These are phyloP conservation scores for Aegilops tauschii DNA, from an alignment of 176 grass and related monocot genomes.

Conservation along the genomic window DNA sequence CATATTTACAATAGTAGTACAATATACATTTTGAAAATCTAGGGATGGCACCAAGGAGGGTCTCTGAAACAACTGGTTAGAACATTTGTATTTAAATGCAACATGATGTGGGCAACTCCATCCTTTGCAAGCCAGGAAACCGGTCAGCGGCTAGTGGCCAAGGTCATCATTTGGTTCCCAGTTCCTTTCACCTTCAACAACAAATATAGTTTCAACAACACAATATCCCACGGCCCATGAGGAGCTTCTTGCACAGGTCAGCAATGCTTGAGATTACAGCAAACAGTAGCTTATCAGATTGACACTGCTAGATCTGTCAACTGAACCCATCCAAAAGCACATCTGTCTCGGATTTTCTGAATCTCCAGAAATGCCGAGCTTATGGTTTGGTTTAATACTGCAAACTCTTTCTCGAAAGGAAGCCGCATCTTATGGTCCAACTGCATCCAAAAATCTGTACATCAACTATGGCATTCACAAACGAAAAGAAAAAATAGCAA, in stretches of 20 bases:
- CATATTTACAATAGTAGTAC: conserved; percentile 28
- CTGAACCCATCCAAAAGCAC: conserved; percentile 81
- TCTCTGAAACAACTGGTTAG: too few species aligned
- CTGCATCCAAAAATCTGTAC: conserved; percentile 41
- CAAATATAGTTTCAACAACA: not conserved
- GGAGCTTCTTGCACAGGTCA: not conserved
- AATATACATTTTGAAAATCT: not conserved
- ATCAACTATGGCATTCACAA: not conserved
- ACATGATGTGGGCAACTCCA: not conserved
- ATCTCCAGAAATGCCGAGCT: conserved; percentile 56
- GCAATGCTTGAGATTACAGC: not conserved
- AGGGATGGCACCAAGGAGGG: not conserved
- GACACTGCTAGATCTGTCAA: conserved; percentile 67
- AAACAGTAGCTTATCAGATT: conserved; percentile 35
- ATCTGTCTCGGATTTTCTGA: conserved; percentile 76
- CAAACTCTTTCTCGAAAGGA: conserved; percentile 68
- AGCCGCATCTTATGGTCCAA: conserved; percentile 66
- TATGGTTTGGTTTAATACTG: conserved; percentile 43
- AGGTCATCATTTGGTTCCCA: not conserved
- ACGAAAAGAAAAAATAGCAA: not conserved
- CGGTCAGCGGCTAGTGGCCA: not conserved
- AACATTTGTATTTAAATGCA: not conserved
- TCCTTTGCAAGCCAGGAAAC: not conserved
- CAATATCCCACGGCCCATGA: not conserved
- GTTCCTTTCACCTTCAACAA: not conserved